phyloP scores from a whole-genome alignment of 73 alveolate genomes.

The Paramecium tetraurelia region DNA sequence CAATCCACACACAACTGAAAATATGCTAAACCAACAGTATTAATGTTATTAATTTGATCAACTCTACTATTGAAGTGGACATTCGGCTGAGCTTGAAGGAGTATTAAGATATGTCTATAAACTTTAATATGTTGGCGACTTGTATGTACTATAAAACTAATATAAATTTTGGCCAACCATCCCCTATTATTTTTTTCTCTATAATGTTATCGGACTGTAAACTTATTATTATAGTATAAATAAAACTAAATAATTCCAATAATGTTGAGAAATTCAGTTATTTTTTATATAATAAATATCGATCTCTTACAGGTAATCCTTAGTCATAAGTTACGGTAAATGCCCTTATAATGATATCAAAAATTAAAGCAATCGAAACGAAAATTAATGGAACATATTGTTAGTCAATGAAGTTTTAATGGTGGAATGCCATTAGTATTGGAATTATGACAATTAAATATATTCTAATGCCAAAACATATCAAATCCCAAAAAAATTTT shows the following conservation, averaged over 20 bases:
- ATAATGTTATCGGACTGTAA: background rate
- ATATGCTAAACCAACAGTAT: slow-evolving; percentile 7
- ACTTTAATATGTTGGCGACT: background rate
- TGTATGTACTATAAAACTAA: background rate
- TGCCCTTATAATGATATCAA: background rate
- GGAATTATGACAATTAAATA: slow-evolving; percentile 2
- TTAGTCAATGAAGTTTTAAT: background rate
- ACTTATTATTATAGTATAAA: background rate
- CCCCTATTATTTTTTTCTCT: background rate
- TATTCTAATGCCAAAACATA: background rate
- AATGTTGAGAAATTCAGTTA: background rate
- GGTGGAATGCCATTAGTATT: background rate
- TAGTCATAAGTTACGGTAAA: background rate
- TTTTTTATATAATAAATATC: background rate
- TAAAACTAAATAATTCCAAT: background rate
- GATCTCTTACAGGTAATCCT: slow-evolving; percentile 33
- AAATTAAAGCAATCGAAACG: background rate
- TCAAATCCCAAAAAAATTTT: slow-evolving; percentile 1
- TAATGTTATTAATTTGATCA: background rate
- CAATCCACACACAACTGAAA: slow-evolving; percentile 29
- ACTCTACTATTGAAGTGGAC: background rate
- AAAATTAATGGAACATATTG: background rate
- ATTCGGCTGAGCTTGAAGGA: background rate
- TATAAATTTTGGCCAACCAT: slow-evolving; percentile 45
- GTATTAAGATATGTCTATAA: background rate